Evolutionary conservation across 108 stramenopile genomes (phyloP).

Genomic region (Cylindrotheca fusiformis): DNA sequence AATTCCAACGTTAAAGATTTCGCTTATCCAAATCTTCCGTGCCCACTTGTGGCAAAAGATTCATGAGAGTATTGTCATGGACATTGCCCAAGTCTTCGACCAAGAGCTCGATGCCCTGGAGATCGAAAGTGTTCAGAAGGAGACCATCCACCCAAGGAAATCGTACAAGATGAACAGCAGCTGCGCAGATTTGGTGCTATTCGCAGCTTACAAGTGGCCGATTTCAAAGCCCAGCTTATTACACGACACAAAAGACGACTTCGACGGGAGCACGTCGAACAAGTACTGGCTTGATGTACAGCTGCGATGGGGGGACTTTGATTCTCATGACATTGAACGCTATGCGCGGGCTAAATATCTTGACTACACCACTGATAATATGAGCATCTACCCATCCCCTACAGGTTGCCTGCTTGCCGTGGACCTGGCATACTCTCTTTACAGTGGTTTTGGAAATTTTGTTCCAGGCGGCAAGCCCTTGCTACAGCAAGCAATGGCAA

Average conservation of each 20-base stretch:
- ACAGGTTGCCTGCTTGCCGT: constrained; percentile 94
- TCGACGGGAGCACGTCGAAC: constrained; percentile 94
- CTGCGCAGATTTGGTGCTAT: constrained; percentile 97
- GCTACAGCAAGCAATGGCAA: constrained; percentile 98
- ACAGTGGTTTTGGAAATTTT: constrained; percentile 97
- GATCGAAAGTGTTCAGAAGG: constrained; percentile 99
- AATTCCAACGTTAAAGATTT: constrained; percentile 97
- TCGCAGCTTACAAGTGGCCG: constrained; percentile 99
- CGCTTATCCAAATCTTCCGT: constrained; percentile 89
- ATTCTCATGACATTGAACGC: constrained; percentile 98
- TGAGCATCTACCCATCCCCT: constrained; percentile 98
- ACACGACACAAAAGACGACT: constrained; percentile 96
- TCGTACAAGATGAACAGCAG: constrained; percentile 99
- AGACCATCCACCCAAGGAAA: constrained; percentile 99
- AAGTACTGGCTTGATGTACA: constrained; percentile 99
- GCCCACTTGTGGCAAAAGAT: constrained; percentile 99
- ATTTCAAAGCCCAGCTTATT: constrained; percentile 95
- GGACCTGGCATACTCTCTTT: constrained; percentile 98
- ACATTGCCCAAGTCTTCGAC: constrained; percentile 97
- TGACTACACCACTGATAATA: constrained; percentile 99
- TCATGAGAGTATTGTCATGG: constrained; percentile 99
- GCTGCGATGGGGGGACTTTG: constrained; percentile 99
- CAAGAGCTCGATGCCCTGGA: constrained; percentile 98
- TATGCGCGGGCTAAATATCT: constrained; percentile 97
- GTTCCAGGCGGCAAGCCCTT: constrained; percentile 98